phyloP scores from a whole-genome alignment of 23 red algal genomes.

The Gracilaria gracilis region DNA sequence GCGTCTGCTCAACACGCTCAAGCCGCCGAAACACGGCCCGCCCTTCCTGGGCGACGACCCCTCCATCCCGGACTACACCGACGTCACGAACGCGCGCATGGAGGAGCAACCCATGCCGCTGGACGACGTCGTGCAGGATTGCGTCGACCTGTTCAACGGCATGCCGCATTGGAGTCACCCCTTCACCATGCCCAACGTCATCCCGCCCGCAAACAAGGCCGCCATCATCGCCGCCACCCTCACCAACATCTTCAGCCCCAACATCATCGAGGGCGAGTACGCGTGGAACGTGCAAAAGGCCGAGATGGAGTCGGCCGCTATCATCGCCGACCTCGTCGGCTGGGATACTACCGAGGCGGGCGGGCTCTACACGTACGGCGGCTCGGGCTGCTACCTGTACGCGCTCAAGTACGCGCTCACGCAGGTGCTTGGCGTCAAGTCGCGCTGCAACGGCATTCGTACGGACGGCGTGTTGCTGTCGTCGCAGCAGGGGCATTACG shows the following conservation, averaged over 20 bases:
- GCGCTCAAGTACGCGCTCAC: slow-evolving; percentile 66
- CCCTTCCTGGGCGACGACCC: slow-evolving; percentile 17
- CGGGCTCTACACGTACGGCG: slow-evolving; percentile 58
- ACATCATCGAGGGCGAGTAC: slow-evolving; percentile 57
- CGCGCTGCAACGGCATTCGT: slow-evolving; percentile 47
- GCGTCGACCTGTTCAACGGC: slow-evolving; percentile 53
- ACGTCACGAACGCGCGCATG: slow-evolving; percentile 21
- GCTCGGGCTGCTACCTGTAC: slow-evolving; percentile 67
- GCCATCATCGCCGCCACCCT: slow-evolving; percentile 48
- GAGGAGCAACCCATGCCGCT: slow-evolving; percentile 15
- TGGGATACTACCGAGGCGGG: slow-evolving; percentile 47
- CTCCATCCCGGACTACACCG: slow-evolving; percentile 12
- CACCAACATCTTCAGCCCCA: slow-evolving; percentile 37
- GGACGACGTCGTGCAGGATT: slow-evolving; percentile 23
- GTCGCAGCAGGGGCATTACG: slow-evolving; percentile 63
- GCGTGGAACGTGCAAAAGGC: slow-evolving; percentile 58
- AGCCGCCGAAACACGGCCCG: slow-evolving; percentile 4
- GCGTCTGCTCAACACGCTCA: slow-evolving; percentile 30
- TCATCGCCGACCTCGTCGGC: slow-evolving; percentile 34
- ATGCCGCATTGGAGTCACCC: slow-evolving; percentile 53
- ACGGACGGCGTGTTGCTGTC: slow-evolving; percentile 43
- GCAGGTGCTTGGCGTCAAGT: slow-evolving; percentile 30
- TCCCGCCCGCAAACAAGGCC: slow-evolving; percentile 59
- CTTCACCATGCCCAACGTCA: slow-evolving; percentile 51
- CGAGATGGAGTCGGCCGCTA: slow-evolving; percentile 50